Conservation (phyloP, 176 grass and related monocot species). For the bread wheat (Triticum aestivum) region DNA sequence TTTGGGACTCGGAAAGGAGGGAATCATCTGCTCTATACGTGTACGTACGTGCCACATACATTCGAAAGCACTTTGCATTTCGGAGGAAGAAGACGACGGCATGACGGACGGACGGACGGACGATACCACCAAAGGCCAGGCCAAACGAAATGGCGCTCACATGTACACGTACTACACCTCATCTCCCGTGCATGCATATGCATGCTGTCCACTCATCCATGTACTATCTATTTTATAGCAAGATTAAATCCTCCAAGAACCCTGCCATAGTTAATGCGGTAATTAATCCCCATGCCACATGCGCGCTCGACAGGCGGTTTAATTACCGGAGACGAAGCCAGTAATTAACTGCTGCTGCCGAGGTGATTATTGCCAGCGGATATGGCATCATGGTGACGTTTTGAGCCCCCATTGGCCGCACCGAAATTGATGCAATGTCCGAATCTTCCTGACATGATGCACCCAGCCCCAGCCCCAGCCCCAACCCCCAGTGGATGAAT, state of each 20-base stretch:
- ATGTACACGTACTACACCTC: too few relatives aligned
- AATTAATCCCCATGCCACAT: slow-evolving; percentile 14
- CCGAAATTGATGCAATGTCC: not conserved
- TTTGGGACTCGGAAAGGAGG: not conserved
- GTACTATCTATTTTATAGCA: too few relatives aligned
- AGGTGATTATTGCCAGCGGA: not conserved
- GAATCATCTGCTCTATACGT: not conserved
- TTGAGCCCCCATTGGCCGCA: not conserved
- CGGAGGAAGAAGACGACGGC: not conserved
- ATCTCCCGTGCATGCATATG: too few relatives aligned
- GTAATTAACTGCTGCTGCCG: not conserved
- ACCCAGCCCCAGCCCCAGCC: too few relatives aligned
- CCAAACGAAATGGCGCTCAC: too few relatives aligned
- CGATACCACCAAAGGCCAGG: too few relatives aligned
- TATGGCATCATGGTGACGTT: not conserved
- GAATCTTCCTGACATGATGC: not conserved
- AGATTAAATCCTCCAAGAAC: not conserved
- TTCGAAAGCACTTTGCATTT: not conserved
- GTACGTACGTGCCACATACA: too few relatives aligned
- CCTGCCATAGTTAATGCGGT: not conserved
- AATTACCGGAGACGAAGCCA: not conserved
- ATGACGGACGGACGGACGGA: too few relatives aligned
- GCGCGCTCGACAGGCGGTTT: too few relatives aligned
- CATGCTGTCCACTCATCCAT: too few relatives aligned
- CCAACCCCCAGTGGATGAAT: too few relatives aligned